Evolutionary conservation across 2,329 filamentous ascomycete genomes (phyloP).

Genomic region (Epichloe hybrida): DNA sequence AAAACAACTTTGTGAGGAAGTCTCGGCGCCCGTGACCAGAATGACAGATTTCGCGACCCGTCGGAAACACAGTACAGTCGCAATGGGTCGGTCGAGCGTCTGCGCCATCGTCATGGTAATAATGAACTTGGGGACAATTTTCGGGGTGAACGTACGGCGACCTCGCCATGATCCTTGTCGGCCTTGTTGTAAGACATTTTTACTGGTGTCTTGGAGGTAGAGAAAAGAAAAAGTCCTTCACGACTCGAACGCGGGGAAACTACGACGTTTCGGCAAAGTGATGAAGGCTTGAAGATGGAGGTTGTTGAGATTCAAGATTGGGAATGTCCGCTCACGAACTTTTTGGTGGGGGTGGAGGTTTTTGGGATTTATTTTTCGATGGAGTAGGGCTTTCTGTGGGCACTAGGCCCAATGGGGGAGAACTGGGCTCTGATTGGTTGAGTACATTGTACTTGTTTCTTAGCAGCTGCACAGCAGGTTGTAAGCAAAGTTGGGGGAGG

Average conservation of each 20-base stretch:
- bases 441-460: conserved; percentile 6
- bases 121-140: neutral
- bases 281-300: conserved; percentile 40
- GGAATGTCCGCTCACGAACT: neutral
- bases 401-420: conserved; percentile 7
- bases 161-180: conserved; percentile 88
- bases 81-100: neutral
- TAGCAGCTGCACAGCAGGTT: neutral
- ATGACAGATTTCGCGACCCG: neutral
- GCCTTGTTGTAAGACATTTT: conserved; percentile 91
- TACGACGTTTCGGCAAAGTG: conserved; percentile 61
- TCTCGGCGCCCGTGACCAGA: too few relatives aligned
- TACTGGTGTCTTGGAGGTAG: conserved; percentile 16
- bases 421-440: conserved; percentile 7
- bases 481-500: neutral
- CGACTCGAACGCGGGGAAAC: conserved; percentile 56
- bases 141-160: conserved; percentile 46
- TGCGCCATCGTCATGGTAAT: neutral
- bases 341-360: conserved; percentile 9
- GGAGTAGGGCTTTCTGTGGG: conserved; percentile 10
- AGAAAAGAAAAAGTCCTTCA: conserved; percentile 41
- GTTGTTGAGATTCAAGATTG: neutral
- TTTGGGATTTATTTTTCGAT: neutral
- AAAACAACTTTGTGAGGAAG: too few relatives aligned
- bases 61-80: neutral